Percentiles rank a stretch among this genome's conserved stretches.
phyloP scores from a whole-genome alignment of 2,329 filamentous ascomycete species.

The Apiospora arundinis region DNA sequence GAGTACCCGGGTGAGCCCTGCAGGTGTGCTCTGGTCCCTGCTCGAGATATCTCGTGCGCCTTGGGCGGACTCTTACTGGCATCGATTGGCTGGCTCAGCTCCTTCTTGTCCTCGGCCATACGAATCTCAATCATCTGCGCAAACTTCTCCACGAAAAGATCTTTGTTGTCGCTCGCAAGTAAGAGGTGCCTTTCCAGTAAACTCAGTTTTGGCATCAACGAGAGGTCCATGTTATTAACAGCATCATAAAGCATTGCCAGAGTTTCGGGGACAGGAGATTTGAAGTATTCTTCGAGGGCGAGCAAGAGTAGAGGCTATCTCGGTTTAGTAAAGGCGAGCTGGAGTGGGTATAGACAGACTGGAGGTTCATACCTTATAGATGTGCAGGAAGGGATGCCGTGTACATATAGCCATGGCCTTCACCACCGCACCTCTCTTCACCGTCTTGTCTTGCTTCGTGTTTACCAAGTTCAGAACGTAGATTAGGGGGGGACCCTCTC shows the following conservation, averaged over 20 bases:
- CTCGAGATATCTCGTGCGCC: conserved; percentile 59
- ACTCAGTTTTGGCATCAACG: conserved; percentile 86
- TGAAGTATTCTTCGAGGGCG: conserved; percentile 96
- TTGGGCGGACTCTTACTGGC: conserved; percentile 56
- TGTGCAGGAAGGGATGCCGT: conserved; percentile 94
- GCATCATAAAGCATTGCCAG: conserved; percentile 87
- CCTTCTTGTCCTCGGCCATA: conserved; percentile 67
- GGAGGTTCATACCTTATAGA: conserved; percentile 78
- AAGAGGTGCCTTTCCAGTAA: conserved; percentile 84
- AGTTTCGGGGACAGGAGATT: conserved; percentile 86
- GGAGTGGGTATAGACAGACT: conserved; percentile 7
- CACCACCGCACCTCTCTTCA: conserved; percentile 91
- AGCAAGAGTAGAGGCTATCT: conserved; percentile 81
- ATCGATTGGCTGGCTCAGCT: conserved; percentile 51
- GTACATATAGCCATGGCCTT: conserved; percentile 99
- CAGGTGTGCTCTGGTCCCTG: conserved; percentile 67
- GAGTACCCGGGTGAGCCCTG: conserved; percentile 71
- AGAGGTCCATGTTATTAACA: conserved; percentile 96
- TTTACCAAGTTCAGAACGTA: conserved; percentile 98
- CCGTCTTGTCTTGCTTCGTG: conserved; percentile 93
- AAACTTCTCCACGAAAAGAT: conserved; percentile 97
- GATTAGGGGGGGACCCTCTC: conserved; percentile 88
- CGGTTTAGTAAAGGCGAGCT: conserved; percentile 13
- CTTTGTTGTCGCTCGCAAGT: conserved; percentile 90
- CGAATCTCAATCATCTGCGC: conserved; percentile 90